Base-by-base conservation (phyloP, 805 yeast genomes). In the Saccharomycopsis olivae region DNA sequence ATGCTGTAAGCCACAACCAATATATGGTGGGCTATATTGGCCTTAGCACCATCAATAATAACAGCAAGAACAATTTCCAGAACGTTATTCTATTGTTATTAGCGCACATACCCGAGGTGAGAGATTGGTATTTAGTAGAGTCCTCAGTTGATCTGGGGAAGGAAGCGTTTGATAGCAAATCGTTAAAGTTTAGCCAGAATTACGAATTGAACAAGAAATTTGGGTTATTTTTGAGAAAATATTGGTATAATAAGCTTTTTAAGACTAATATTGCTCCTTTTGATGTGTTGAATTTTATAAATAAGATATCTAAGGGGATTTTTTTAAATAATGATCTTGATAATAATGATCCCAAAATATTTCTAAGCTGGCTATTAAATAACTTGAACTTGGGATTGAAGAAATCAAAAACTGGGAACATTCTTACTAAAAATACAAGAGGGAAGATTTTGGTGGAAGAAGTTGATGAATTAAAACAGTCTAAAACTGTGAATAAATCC, bases 11-110 rank as follows among this genome's bases (percentile, higher is more conserved):
- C 30, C 65, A 65, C 9, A 59, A 62, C 14, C 38, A 53, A 2
- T 83, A 80, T 50, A 47, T 54, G 4, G 78, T 78, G 2, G 92
- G 94, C 0, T 77, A 64, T 49, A 62, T 82, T 24, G 87, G 89
- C 8, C 27, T 40, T 15, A 33, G 41, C 13, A 27, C 11, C 0
- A 48, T 83, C 40, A 78, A 71, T 53, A 73, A 74, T 48, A 59
- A 35, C n/a, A 32, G 38, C 36, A 43, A 23, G 20, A 44, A 40
- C 23, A 44, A 41, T 20, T 45, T 38, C 33, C 48, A 43, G 13
- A 79, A 76, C 48, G 81, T 71, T 1, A 52, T 78, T 0, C 42
- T 82, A 9, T 80, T 75, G 44, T 51, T 68, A 10, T 33, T 83
- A 5, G 55, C 73, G 1, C 94, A 82, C 54, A 57, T 76, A 0